Conservation (phyloP, 495 filamentous ascomycete genomes). For the Penicillium antarcticum region DNA sequence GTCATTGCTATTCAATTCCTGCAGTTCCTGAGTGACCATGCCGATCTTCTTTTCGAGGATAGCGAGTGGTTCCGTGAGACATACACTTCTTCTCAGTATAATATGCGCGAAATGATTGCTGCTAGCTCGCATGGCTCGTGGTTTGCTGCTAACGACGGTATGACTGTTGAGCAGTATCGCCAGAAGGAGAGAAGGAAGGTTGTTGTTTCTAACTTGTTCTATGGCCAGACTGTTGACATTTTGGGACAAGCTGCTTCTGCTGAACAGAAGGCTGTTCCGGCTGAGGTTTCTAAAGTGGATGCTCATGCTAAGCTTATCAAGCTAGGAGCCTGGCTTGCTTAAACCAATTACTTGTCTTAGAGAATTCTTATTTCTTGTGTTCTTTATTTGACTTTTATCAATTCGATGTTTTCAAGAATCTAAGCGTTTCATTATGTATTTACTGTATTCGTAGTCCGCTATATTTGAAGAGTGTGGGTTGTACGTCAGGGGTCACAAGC, state of each 20-base stretch:
- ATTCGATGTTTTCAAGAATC: too few species aligned
- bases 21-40: slow-evolving; percentile 34
- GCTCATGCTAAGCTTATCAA: too few species aligned
- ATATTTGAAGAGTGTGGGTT: too few species aligned
- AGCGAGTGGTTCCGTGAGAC: slow-evolving; percentile 6
- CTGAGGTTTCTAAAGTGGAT: too few species aligned
- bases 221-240: background rate
- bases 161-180: slow-evolving; percentile 12
- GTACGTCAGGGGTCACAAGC: too few species aligned
- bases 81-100: slow-evolving; percentile 15
- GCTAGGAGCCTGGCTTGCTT: too few species aligned
- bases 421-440: too few species aligned
- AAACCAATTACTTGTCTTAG: too few species aligned
- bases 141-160: slow-evolving; percentile 22
- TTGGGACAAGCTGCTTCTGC: background rate
- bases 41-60: slow-evolving; percentile 22
- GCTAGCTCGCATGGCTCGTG: slow-evolving; percentile 30
- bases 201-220: slow-evolving; percentile 2
- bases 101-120: slow-evolving; percentile 26
- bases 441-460: too few species aligned
- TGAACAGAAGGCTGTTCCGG: too few species aligned
- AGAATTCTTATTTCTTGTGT: too few species aligned
- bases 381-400: too few species aligned
- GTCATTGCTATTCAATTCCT: slow-evolving; percentile 31
- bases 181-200: background rate